Evolutionary conservation across 306 rosid species (phyloP).

Genomic region (Cicer yamashitae): DNA sequence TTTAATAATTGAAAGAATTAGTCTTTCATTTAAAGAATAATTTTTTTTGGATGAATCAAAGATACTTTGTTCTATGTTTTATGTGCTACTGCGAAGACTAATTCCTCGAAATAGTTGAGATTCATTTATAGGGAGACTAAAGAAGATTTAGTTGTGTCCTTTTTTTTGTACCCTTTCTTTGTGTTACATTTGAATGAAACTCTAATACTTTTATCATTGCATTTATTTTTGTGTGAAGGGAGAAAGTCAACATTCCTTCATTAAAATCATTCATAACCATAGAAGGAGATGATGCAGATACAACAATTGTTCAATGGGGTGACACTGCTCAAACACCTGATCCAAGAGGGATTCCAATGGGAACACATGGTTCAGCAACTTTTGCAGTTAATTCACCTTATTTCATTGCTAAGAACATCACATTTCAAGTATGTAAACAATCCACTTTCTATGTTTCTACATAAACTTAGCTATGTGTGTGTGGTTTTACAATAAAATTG

Average conservation of each 20-base stretch:
- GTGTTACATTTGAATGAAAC: conserved; percentile 7
- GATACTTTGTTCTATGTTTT: too few relatives aligned
- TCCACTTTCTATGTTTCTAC: not conserved
- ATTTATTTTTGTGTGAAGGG: conserved; percentile 57
- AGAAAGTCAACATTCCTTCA: conserved; percentile 83
- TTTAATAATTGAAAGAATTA: not conserved
- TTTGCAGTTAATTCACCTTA: conserved; percentile 90
- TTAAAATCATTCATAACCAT: conserved; percentile 84
- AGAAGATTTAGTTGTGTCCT: conserved; percentile 7
- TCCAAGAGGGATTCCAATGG: conserved; percentile 72
- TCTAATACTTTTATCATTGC: conserved; percentile 15
- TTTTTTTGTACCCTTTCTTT: not conserved
- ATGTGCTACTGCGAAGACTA: too few relatives aligned
- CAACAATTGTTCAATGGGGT: conserved; percentile 95
- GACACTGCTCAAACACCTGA: conserved; percentile 94
- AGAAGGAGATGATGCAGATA: conserved; percentile 90
- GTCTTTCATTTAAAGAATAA: not conserved
- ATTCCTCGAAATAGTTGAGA: too few relatives aligned
- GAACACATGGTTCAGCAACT: conserved; percentile 87
- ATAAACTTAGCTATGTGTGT: not conserved
- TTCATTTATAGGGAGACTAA: not conserved
- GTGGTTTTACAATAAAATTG: too few relatives aligned
- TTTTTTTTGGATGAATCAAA: too few relatives aligned
- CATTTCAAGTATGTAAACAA: conserved; percentile 66
- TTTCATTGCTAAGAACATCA: conserved; percentile 93